Conservation (phyloP, 768 basidiomycete genomes). For the Lactarius quietus region DNA sequence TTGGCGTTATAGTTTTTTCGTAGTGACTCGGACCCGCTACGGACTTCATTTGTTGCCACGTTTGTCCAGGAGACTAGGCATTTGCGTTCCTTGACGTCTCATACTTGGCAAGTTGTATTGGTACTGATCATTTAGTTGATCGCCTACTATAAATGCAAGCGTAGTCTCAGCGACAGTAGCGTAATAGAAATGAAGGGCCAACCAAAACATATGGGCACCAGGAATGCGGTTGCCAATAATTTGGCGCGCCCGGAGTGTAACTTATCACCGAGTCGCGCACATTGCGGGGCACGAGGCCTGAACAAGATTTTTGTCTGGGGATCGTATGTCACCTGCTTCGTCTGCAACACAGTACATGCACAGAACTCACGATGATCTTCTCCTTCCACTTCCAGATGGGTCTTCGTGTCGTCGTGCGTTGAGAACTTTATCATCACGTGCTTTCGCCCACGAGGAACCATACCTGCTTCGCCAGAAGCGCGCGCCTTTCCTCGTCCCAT, state of each 20-base stretch:
- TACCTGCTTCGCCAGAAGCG: too few relatives aligned
- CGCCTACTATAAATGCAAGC: neutral
- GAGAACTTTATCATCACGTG: neutral
- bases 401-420: neutral
- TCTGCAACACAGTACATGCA: neutral
- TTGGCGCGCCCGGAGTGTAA: neutral
- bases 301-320: neutral
- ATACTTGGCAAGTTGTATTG: neutral
- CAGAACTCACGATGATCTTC: neutral
- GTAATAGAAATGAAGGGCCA: neutral
- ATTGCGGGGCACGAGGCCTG: neutral
- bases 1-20: neutral
- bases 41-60: slow-evolving; percentile 10
- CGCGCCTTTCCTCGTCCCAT: neutral
- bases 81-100: neutral
- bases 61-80: neutral
- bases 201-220: neutral
- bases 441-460: too few relatives aligned
- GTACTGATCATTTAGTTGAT: neutral
- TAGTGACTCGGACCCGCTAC: slow-evolving; percentile 3
- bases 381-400: neutral
- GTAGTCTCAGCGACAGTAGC: neutral
- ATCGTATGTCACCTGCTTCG: neutral
- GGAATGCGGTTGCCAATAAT: neutral
- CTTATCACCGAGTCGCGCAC: too few relatives aligned